Base-by-base conservation (phyloP, 1,139 yeast genomes). In the Blastobotrys capitulatus region DNA sequence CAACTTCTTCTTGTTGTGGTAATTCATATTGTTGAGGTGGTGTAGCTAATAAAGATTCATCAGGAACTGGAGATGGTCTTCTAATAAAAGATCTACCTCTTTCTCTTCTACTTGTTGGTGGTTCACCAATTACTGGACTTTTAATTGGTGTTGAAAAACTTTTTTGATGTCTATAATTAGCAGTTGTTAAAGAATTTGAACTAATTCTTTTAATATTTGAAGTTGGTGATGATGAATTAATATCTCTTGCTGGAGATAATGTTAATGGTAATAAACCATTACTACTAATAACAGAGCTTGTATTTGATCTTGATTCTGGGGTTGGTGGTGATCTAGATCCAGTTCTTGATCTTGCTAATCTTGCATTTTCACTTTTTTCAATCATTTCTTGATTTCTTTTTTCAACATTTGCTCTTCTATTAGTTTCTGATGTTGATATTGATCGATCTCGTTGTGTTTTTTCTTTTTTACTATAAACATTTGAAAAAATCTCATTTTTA, bases 351-450 rank as follows among this genome's bases (percentile, higher is more conserved):
- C 57, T 47, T 7, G 59, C 47, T 25, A 47, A 39, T 15, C 54
- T 47, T 1, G 52, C 49, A 8, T 47, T 46, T 1, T 48, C 46
- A 19, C 54, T 44, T 27, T 49, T 56, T 9, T 59, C 57, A 35
- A 54, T 60, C 36, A 63, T 46, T 37, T 62, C 64, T 35, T 56
- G 54, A 47, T 65, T 61, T 3, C 68, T 54, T 15, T 64, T 67
- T 43, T 65, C 69, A 22, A 63, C 55, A 20, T 60, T 57, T 6
- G 58, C 56, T 15, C 61, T 54, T 32, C 69, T 54, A 50, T 62
- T 60, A 13, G 63, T 58, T 48, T 61, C 67, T 9, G 60, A 60
- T 3, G 56, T 51, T 13, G 65, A 58, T 22, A 7, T 22, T 1
- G 64, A 58, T 19, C 60, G 58, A 2, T 64, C 56, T 15, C 57